phyloP scores from a whole-genome alignment of 495 filamentous ascomycete genomes.

The Corynascus novoguineensis region DNA sequence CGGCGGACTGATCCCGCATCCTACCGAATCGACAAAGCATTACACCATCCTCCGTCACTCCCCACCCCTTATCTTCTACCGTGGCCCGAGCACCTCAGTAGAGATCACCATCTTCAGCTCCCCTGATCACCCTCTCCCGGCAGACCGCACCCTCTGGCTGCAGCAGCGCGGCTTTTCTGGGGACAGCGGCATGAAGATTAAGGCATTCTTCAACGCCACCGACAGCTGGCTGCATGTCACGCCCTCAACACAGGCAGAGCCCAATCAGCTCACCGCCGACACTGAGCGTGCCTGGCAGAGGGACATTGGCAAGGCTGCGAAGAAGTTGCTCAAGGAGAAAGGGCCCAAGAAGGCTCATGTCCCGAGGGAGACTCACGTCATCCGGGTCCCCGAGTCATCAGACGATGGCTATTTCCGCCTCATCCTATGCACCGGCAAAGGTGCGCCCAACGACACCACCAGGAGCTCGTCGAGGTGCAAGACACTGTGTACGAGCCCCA shows the following conservation, averaged over 20 bases:
- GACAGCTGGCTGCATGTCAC: constrained; percentile 62
- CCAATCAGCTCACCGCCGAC: constrained; percentile 40
- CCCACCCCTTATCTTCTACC: constrained; percentile 56
- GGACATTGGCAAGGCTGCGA: constrained; percentile 55
- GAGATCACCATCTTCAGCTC: constrained; percentile 54
- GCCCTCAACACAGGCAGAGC: constrained; percentile 42
- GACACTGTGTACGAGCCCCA: constrained; percentile 56
- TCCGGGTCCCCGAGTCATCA: constrained; percentile 56
- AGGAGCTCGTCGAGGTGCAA: constrained; percentile 33
- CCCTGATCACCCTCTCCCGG: constrained; percentile 49
- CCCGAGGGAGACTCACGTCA: constrained; percentile 55
- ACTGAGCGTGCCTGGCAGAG: constrained; percentile 63
- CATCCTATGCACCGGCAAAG: constrained; percentile 50
- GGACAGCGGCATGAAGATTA: constrained; percentile 61
- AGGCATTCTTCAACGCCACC: constrained; percentile 51
- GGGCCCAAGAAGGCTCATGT: constrained; percentile 43
- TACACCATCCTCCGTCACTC: constrained; percentile 64
- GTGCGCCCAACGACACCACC: constrained; percentile 24
- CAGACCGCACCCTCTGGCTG: constrained; percentile 57
- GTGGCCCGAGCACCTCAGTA: constrained; percentile 56
- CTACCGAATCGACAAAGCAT: constrained; percentile 59
- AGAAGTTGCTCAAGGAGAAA: constrained; percentile 42
- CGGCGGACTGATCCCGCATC: constrained; percentile 56
- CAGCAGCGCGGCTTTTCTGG: constrained; percentile 63
- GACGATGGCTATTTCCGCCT: constrained; percentile 64